Evolutionary conservation across 805 yeast species (phyloP).

Genomic region (Metschnikowia aberdeeniae): DNA sequence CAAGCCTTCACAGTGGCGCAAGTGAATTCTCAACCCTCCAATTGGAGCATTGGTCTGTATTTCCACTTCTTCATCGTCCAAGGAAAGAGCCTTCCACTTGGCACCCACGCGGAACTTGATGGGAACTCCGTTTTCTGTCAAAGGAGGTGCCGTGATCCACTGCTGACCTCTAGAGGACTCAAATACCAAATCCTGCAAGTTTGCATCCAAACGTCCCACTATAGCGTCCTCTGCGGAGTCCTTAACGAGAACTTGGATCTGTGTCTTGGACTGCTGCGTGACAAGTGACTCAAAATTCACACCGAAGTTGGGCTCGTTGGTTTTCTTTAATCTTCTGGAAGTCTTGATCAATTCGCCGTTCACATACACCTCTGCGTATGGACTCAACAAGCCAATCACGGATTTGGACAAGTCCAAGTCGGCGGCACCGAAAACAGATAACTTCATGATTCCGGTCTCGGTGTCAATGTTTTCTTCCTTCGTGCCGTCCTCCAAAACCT

Average conservation of each 20-base stretch:
- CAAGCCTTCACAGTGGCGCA: slow-evolving; percentile 51
- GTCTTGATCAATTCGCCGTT: slow-evolving; percentile 52
- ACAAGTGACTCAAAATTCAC: slow-evolving; percentile 59
- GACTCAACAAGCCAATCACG: slow-evolving; percentile 50
- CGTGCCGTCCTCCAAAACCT: slow-evolving; percentile 45
- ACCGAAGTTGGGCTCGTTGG: slow-evolving; percentile 73
- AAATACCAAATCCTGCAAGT: slow-evolving; percentile 52
- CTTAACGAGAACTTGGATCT: slow-evolving; percentile 52
- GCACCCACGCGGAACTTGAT: slow-evolving; percentile 50
- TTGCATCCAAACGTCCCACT: slow-evolving; percentile 51
- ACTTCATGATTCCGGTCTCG: slow-evolving; percentile 71
- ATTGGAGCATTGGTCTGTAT: slow-evolving; percentile 53
- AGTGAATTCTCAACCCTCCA: slow-evolving; percentile 60
- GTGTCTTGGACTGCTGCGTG: slow-evolving; percentile 55
- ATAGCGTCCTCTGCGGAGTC: slow-evolving; percentile 54
- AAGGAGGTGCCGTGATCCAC: slow-evolving; percentile 47
- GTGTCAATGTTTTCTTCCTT: slow-evolving; percentile 49
- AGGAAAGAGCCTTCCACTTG: slow-evolving; percentile 66
- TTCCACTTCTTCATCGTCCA: slow-evolving; percentile 45
- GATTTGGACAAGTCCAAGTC: slow-evolving; percentile 53
- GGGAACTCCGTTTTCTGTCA: slow-evolving; percentile 33
- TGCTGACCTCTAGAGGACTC: slow-evolving; percentile 48
- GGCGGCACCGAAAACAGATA: slow-evolving; percentile 57
- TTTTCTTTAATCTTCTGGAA: slow-evolving; percentile 59
- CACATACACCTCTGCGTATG: slow-evolving; percentile 64